Percentiles rank a stretch among this genome's conserved stretches.
phyloP scores from a whole-genome alignment of 306 rosid genomes.

The Quercus bicolor region DNA sequence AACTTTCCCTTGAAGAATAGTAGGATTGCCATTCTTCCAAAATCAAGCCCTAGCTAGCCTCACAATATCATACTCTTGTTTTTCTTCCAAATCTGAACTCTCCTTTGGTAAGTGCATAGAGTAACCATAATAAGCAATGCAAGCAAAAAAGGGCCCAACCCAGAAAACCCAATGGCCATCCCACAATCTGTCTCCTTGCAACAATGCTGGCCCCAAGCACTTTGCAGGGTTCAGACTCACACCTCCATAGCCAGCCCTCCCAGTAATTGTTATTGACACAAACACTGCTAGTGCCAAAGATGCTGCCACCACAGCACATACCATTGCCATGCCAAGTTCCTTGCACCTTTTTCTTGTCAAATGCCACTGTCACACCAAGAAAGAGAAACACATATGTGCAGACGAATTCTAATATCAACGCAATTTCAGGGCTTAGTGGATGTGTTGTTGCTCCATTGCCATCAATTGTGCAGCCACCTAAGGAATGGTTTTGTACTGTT shows the following conservation, averaged over 20 bases:
- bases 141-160: slow-evolving; percentile 72
- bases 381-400: slow-evolving; percentile 72
- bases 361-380: slow-evolving; percentile 59
- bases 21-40: neutral
- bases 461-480: slow-evolving; percentile 67
- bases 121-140: slow-evolving; percentile 40
- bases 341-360: slow-evolving; percentile 53
- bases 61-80: slow-evolving; percentile 31
- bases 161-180: slow-evolving; percentile 81
- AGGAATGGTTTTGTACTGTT: slow-evolving; percentile 27
- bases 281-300: slow-evolving; percentile 58
- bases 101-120: slow-evolving; percentile 45
- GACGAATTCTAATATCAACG: slow-evolving; percentile 52
- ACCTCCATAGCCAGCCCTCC: slow-evolving; percentile 53
- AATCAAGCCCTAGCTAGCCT: slow-evolving; percentile 26
- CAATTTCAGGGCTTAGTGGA: slow-evolving; percentile 14
- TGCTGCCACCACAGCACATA: slow-evolving; percentile 52
- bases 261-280: slow-evolving; percentile 55
- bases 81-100: slow-evolving; percentile 12
- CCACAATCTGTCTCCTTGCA: slow-evolving; percentile 56
- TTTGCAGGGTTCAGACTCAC: slow-evolving; percentile 74
- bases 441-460: slow-evolving; percentile 9
- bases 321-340: slow-evolving; percentile 53
- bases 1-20: neutral
- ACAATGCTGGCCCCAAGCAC: slow-evolving; percentile 67